Evolutionary conservation across 2,329 filamentous ascomycete species (phyloP).

Genomic region (Chrysoporthe puriensis): DNA sequence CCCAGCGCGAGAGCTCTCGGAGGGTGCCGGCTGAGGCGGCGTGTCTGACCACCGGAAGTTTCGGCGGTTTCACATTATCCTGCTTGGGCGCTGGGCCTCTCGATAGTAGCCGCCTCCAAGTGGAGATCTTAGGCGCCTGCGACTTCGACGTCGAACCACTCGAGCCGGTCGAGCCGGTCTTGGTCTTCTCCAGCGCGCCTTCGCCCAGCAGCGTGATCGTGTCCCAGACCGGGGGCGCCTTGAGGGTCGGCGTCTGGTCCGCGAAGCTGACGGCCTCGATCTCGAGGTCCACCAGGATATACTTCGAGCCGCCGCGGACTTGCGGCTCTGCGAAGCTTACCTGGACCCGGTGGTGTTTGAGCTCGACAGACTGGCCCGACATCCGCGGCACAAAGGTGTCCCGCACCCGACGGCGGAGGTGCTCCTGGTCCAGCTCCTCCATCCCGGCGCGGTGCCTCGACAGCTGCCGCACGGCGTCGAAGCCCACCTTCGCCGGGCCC

Average conservation of each 20-base stretch:
- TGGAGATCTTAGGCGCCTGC: slow-evolving; percentile 7
- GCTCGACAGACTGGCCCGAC: slow-evolving; percentile 3
- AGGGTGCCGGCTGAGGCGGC: slow-evolving; percentile 3
- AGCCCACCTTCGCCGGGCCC: slow-evolving; percentile 8
- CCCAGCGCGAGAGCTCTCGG: slow-evolving; percentile 11
- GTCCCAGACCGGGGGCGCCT: not conserved
- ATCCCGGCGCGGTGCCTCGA: not conserved
- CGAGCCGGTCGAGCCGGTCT: not conserved
- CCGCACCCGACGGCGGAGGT: not conserved
- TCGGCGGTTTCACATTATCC: not conserved
- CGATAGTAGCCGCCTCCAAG: not conserved
- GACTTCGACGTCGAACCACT: not conserved
- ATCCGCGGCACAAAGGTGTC: slow-evolving; percentile 2
- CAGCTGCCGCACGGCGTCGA: slow-evolving; percentile 12
- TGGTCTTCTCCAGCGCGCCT: not conserved
- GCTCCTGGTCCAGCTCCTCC: not conserved
- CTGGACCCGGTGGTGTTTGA: not conserved
- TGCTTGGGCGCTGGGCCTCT: not conserved
- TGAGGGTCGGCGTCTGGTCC: not conserved
- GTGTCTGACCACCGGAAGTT: not conserved
- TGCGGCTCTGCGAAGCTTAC: slow-evolving; percentile 11
- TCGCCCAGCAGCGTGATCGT: slow-evolving; percentile 1
- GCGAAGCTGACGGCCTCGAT: slow-evolving; percentile 9
- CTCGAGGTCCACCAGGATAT: slow-evolving; percentile 9
- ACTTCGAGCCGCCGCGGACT: slow-evolving; percentile 10